Evolutionary conservation across 805 yeast species (phyloP), one percentile per base, ranked within the genome.

Genomic region (Myxozyma vanderwaltii): DNA sequence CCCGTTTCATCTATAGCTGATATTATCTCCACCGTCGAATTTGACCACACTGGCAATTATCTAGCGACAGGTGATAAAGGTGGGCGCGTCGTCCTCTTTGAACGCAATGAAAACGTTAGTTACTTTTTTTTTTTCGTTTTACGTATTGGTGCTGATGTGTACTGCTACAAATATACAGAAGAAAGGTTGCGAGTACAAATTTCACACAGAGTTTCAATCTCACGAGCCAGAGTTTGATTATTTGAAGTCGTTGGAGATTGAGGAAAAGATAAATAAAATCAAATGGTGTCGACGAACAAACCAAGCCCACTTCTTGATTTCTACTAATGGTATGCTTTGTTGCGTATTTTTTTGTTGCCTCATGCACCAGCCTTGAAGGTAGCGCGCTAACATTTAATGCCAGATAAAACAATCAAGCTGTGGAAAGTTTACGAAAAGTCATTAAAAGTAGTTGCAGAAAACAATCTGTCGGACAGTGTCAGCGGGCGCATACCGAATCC

Each of bases 151-250:
- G 12, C 15, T 26, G 31, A 17, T 43, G 4, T 15, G n/a, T 10
- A 27, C 36, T 26, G 27, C 27, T 13, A 26, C 21, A n/a, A 24
- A 13, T 5, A 17, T 36, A 21, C 51, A 65, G 64, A 83, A 85
- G 74, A 86, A 81, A 69, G 81, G 79, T 51, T 91, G 97, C 74
- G 99, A 95, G 74, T 95, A 94, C 77, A 85, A 90, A 70, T 94
- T 94, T 76, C 86, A 89, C 71, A 94, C 98, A 21, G 99, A 94
- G 74, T 94, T 94, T 75, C 99, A 94, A 78, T 83, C 91, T 72
- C 99, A 94, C 76, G 99, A 94, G 75, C 97, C 98, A 8, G 99
- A 94, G 75, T 94, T 94, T 71, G 99, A 94, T 76, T 94, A 94
- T 76, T 80, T 94, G 65, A 94, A 95, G 76, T 88, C 96, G 24